Evolutionary conservation across 257 asterid species (phyloP).

Genomic region (Verbascum thapsus): DNA sequence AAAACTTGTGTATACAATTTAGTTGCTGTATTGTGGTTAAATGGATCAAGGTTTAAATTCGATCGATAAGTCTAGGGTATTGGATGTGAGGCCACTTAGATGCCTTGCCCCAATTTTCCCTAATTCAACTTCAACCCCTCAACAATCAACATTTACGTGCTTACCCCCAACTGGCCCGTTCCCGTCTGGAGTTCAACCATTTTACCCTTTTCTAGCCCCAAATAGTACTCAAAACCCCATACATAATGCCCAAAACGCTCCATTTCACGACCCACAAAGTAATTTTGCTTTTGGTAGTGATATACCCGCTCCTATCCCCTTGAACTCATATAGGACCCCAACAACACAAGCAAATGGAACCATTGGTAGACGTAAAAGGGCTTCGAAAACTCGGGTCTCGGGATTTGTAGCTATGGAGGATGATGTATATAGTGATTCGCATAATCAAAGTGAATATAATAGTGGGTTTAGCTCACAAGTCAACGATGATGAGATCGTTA

Average conservation of each 20-base stretch:
- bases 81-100: conserved; percentile 77
- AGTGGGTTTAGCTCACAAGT: conserved; percentile 32
- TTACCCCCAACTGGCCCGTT: conserved; percentile 85
- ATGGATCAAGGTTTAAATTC: conserved; percentile 76
- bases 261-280: conserved; percentile 35
- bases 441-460: conserved; percentile 39
- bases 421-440: conserved; percentile 57
- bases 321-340: conserved; percentile 76
- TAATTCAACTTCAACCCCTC: conserved; percentile 47
- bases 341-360: conserved; percentile 50
- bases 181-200: conserved; percentile 83
- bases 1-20: not conserved
- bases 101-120: conserved; percentile 81
- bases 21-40: conserved; percentile 25
- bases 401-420: conserved; percentile 47
- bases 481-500: conserved; percentile 43
- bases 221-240: conserved; percentile 39
- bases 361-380: conserved; percentile 42
- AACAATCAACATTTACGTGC: conserved; percentile 69
- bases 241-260: conserved; percentile 34
- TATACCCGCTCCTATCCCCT: conserved; percentile 66
- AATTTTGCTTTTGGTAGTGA: conserved; percentile 38
- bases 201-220: conserved; percentile 66
- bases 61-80: conserved; percentile 78
- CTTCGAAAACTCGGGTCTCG: conserved; percentile 29